These are phyloP conservation scores for Gentiana straminea DNA, from an alignment of 257 asterid genomes.

Conservation along the genomic window DNA sequence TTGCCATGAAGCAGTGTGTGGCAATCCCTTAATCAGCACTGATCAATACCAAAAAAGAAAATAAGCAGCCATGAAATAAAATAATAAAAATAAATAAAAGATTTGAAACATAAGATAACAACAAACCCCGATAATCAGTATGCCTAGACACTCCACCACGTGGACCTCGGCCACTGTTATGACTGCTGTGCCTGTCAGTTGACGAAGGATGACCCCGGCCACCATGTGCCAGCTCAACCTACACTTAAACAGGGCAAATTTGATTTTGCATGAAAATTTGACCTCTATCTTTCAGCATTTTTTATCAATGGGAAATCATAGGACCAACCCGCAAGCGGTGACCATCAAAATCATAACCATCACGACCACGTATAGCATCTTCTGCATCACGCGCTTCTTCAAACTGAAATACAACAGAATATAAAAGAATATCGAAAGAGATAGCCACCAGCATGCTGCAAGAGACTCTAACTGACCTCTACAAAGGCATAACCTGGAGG, in stretches of 20 bases:
- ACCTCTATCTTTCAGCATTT: too few relatives aligned
- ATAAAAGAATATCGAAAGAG: background rate
- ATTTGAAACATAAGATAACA: slow-evolving; percentile 3
- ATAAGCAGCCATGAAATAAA: slow-evolving; percentile 5
- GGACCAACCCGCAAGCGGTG: slow-evolving; percentile 78
- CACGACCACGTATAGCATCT: slow-evolving; percentile 98
- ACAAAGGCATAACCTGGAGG: slow-evolving; percentile 99
- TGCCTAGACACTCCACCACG: slow-evolving; percentile 70
- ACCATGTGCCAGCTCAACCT: slow-evolving; percentile 99
- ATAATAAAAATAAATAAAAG: background rate
- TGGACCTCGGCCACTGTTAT: slow-evolving; percentile 34
- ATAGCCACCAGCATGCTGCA: background rate
- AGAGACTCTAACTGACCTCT: slow-evolving; percentile 43
- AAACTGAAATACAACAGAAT: slow-evolving; percentile 37
- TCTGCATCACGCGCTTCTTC: slow-evolving; percentile 98
- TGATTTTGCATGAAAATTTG: too few relatives aligned
- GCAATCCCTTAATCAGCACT: slow-evolving; percentile 82
- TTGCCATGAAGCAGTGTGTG: slow-evolving; percentile 99
- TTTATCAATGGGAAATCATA: background rate
- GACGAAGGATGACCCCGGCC: slow-evolving; percentile 87
- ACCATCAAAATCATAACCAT: slow-evolving; percentile 98
- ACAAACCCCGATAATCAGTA: slow-evolving; percentile 71
- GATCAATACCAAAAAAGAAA: slow-evolving; percentile 11
- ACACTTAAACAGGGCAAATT: background rate
- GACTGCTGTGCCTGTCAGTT: slow-evolving; percentile 49